Evolutionary conservation across 805 yeast species (phyloP), one percentile per base, ranked within the genome.

Genomic region (Geotrichum ghanense): DNA sequence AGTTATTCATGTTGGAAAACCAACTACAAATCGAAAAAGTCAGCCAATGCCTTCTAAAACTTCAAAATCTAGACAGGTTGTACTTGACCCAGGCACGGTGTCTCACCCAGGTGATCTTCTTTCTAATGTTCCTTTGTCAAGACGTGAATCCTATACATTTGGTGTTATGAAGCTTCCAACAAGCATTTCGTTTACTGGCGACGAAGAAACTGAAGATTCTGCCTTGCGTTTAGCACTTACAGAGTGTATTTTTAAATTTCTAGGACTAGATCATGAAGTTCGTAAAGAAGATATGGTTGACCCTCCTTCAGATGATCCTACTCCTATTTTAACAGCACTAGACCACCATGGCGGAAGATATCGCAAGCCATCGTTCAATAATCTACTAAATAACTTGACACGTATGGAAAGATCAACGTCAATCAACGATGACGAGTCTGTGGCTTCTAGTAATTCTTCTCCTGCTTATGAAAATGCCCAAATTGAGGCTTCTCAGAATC

Each of bases 81-180:
- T 51, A 23, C 41, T 57, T 42, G 54, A 57, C 41, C 57, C 63
- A 14, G 57, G 54, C 42, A 21, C 48, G 45, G 64, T 75, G 3
- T 67, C 79, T 16, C 86, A 83, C 56, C 95, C 95, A 0, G 95
- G 95, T 23, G 95, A 87, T 59, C 68, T 88, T 45, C 64, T 88
- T 9, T 83, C 95, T 0, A 83, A 82, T 46, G 95, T 81, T 1
- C 92, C 95, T 1, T 57, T 49, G 51, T 62, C 51, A 55, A 56
- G 50, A 16, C 40, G 52, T 17, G 49, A 50, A 17, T 24, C 45
- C 16, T 21, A 45, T 43, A 40, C 51, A 49, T 26, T 51, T 20
- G 23, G 43, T 52, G 23, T 24, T 67, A 2, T 57, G 63, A 14
- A 64, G 60, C 24, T 22, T 12, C 40, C 23, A 6, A 45, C 44